Base-by-base conservation (phyloP, 2,329 filamentous ascomycete genomes). In the Shiraia sp. region DNA sequence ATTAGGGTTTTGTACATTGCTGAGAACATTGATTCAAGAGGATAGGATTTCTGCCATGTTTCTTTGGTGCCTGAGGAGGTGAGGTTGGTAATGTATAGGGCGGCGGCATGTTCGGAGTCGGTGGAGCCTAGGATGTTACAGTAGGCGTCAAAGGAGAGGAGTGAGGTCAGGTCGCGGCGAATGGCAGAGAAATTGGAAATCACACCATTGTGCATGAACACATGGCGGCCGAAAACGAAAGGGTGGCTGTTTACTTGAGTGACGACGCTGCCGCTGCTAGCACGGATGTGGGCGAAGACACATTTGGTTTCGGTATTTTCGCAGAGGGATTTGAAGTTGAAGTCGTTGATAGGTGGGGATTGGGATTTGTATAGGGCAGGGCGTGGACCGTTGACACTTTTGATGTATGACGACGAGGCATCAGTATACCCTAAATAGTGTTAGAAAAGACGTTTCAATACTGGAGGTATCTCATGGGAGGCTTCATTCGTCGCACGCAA, bases 181-280 rank as follows among this genome's bases (percentile, higher is more conserved):
- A 80, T 75, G 6, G 59, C 47, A 2, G 64, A 51, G 55, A 80
- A 80, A 47, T 73, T 62, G 9, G 71, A 70, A 24, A 79, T 69
- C 12, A 72, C 72, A 2, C 78, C 78, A 52, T 80, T 80, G 65
- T 81, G 78, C 78, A 81, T 80, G 56, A 80, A 76, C 7, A 70
- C 68, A 47, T 79, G 75, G 26, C 77, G 66, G 10, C 78, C 78
- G 37, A 80, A 80, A 22, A 75, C 69, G 56, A 80, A 81, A 4
- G 78, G 78, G 45, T 81, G 78, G 31, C 75, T 77, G 59, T 80
- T 81, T 14, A 77, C 73, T 12, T 70, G 68, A 2, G 74, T 71
- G 17, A 79, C 74, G 1, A 74, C 66, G 5, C 70, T 75, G 1
- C 72, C 75, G 6, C 71, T 76, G 3, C 72, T 73, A 8, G 77